phyloP scores from a whole-genome alignment of 495 filamentous ascomycete species.

The Penicillium manginii region DNA sequence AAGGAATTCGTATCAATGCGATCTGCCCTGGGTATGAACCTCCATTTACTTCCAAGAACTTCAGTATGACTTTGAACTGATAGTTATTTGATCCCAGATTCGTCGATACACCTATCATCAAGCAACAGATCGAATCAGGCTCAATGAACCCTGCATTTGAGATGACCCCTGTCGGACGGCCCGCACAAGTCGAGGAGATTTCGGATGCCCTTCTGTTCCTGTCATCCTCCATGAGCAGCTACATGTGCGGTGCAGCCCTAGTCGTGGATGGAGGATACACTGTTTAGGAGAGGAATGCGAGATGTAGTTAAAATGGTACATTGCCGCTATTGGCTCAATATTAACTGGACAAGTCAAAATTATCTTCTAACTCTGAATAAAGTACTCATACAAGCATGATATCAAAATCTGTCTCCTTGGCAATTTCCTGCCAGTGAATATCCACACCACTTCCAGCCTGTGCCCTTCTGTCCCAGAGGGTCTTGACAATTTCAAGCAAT shows the following conservation, averaged over 20 bases:
- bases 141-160: constrained; percentile 25
- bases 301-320: too few relatives aligned
- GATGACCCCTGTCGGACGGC: constrained; percentile 24
- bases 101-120: constrained; percentile 44
- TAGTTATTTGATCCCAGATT: constrained; percentile 21
- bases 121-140: constrained; percentile 23
- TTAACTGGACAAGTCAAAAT: too few relatives aligned
- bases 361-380: not conserved
- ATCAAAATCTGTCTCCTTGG: constrained; percentile 30
- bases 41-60: too few relatives aligned
- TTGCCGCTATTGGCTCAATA: too few relatives aligned
- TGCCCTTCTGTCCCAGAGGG: constrained; percentile 26
- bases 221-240: constrained; percentile 50
- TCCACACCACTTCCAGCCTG: constrained; percentile 14
- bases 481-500: constrained; percentile 26
- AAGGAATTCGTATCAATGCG: constrained; percentile 55
- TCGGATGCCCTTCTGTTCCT: constrained; percentile 72
- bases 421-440: constrained; percentile 34
- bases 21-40: constrained; percentile 46
- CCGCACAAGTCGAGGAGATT: constrained; percentile 56
- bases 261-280: constrained; percentile 30
- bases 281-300: constrained; percentile 7
- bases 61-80: too few relatives aligned
- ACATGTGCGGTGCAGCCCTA: constrained; percentile 36
- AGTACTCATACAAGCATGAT: constrained; percentile 31